Base-by-base conservation (phyloP, 2,329 filamentous ascomycete species). In the Volutella citrinella region DNA sequence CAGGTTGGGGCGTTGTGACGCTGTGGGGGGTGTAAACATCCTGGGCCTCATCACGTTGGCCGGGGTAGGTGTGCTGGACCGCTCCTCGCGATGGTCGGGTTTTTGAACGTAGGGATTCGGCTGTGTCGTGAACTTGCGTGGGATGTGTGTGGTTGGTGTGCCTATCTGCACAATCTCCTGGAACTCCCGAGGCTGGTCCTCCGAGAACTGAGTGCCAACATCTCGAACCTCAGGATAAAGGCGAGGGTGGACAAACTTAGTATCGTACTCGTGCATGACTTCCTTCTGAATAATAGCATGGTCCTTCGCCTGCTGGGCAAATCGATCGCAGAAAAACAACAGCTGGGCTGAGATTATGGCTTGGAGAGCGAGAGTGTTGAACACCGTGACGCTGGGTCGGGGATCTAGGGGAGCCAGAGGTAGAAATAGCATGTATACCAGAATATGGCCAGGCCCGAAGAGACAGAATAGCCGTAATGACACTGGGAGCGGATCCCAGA, bases 221-320 rank as follows among this genome's bases (percentile, higher is more conserved):
- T 80, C 75, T 34, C 76, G 66, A 46, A 94, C 86, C 6, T 85
- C 70, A 7, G 84, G 86, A 49, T 94, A 86, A n/a, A 95, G 77
- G 10, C 82, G 76, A 3, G 93, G 93, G 54, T 94, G 88, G 2
- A 98, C 93, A 55, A 84, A 96, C 66, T 98, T 98, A 49, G 80
- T 87, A 57, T 97, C 88, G 57, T 98, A 98, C 64, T 98, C 93
- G 57, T 89, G 83, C 64, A 97, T 74, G 6, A 97, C 91, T 62
- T 97, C 87, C 50, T 84, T 88, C 49, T 95, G 88, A 38, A 98
- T 84, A 28, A 96, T 74, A 3, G 81, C 74, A 3, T 78, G 79
- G 60, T 98, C 93, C 57, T 89, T 95, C 41, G 78, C 79, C 59
- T 97, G 90, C 57, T 91, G 90, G 5, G 78, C 74, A 61, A 91